Evolutionary conservation across 495 filamentous ascomycete species (phyloP).

Genomic region (Penicillium salamii): DNA sequence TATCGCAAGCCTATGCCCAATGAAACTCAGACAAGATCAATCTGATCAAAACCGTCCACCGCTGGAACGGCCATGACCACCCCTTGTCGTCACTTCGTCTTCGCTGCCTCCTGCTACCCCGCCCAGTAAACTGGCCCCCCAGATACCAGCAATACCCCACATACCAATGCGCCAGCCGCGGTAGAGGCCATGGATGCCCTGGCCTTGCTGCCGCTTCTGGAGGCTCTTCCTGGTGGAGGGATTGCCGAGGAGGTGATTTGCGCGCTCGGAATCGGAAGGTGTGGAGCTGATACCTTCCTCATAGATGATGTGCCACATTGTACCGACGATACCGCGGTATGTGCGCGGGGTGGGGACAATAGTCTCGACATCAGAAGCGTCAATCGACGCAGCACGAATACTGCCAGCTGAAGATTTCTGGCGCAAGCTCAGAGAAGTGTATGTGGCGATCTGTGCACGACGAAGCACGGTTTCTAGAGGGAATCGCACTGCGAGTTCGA

Average conservation of each 20-base stretch:
- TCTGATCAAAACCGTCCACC: slow-evolving; percentile 35
- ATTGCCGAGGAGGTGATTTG: slow-evolving; percentile 34
- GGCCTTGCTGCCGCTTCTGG: slow-evolving; percentile 59
- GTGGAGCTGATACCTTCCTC: slow-evolving; percentile 67
- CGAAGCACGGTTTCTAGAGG: slow-evolving; percentile 91
- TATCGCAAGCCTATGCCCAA: too few species aligned
- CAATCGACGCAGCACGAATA: slow-evolving; percentile 35
- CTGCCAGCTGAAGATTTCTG: slow-evolving; percentile 55
- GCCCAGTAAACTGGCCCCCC: slow-evolving; percentile 67
- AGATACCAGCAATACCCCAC: slow-evolving; percentile 90
- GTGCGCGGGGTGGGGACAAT: slow-evolving; percentile 60
- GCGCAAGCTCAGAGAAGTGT: slow-evolving; percentile 43
- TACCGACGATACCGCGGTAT: slow-evolving; percentile 79
- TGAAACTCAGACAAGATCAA: too few species aligned
- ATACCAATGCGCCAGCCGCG: slow-evolving; percentile 93
- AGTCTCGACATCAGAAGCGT: slow-evolving; percentile 57
- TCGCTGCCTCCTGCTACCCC: slow-evolving; percentile 34
- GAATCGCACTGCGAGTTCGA: slow-evolving; percentile 80
- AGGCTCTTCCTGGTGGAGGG: slow-evolving; percentile 30
- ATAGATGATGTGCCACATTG: slow-evolving; percentile 79
- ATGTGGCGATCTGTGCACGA: slow-evolving; percentile 75
- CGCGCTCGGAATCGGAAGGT: slow-evolving; percentile 30
- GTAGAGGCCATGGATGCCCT: slow-evolving; percentile 82
- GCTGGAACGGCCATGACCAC: slow-evolving; percentile 25
- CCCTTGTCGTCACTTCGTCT: slow-evolving; percentile 34